These are phyloP conservation scores for Trichoderma gamsii DNA, from an alignment of 495 filamentous ascomycete species.

Conservation along the genomic window DNA sequence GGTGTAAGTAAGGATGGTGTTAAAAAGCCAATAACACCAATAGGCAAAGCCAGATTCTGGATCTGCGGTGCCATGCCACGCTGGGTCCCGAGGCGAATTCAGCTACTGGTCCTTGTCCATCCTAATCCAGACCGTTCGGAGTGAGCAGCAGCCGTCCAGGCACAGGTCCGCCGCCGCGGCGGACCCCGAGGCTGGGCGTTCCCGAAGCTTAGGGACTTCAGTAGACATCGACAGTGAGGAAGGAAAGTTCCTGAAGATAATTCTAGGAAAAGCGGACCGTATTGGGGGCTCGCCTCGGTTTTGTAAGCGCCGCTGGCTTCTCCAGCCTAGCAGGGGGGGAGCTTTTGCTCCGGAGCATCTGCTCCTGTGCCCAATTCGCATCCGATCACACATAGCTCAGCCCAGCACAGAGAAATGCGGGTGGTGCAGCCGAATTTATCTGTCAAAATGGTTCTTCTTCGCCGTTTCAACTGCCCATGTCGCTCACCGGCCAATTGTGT, in stretches of 20 bases:
- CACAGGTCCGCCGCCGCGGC: not conserved
- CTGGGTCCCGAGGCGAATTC: constrained; percentile 5
- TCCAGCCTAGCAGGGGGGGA: constrained; percentile 32
- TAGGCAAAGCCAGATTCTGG: not conserved
- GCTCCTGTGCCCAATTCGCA: constrained; percentile 28
- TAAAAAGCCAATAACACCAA: not conserved
- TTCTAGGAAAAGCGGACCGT: constrained; percentile 13
- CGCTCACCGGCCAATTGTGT: constrained; percentile 11
- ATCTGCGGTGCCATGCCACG: not conserved
- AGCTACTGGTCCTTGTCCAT: not conserved
- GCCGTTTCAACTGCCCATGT: constrained; percentile 24
- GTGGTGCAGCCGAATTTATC: constrained; percentile 26
- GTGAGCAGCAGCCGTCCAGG: not conserved
- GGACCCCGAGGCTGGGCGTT: not conserved
- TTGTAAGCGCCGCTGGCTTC: constrained; percentile 32
- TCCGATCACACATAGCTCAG: constrained; percentile 26
- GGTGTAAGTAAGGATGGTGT: not conserved
- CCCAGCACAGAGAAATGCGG: constrained; percentile 22
- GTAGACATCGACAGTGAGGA: not conserved
- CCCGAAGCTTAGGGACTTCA: not conserved
- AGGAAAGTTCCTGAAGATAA: constrained; percentile 7
- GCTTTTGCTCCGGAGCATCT: constrained; percentile 32
- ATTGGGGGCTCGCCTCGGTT: constrained; percentile 10
- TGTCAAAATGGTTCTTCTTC: constrained; percentile 30
- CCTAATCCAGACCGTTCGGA: not conserved